Percentiles rank a stretch among this genome's conserved stretches.
Evolutionary conservation across 1,139 yeast species (phyloP).

Genomic region (Casaregolazyma lundiana): DNA sequence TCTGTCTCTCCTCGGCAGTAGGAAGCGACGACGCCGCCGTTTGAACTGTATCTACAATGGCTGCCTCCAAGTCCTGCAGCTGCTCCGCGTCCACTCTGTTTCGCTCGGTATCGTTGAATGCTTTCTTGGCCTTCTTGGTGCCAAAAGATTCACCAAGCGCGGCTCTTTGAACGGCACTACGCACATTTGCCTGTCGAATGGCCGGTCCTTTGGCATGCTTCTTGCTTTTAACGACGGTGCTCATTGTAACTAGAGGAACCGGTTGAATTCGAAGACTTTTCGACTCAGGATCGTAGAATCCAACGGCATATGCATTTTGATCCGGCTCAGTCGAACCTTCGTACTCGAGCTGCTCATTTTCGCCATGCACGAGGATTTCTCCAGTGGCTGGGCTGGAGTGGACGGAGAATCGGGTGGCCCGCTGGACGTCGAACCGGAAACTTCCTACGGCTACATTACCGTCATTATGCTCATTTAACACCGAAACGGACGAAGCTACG

Average conservation of each 20-base stretch:
- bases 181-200: slow-evolving; percentile 39
- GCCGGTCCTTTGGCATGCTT: slow-evolving; percentile 52
- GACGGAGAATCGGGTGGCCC: slow-evolving; percentile 60
- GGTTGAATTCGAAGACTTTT: slow-evolving; percentile 58
- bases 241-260: slow-evolving; percentile 53
- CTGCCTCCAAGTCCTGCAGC: slow-evolving; percentile 67
- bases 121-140: slow-evolving; percentile 92
- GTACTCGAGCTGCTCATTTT: slow-evolving; percentile 66
- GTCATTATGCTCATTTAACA: slow-evolving; percentile 2
- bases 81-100: slow-evolving; percentile 83
- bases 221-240: slow-evolving; percentile 38
- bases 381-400: slow-evolving; percentile 48
- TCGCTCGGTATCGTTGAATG: slow-evolving; percentile 72
- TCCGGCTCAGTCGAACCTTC: slow-evolving; percentile 54
- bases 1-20: slow-evolving; percentile 53
- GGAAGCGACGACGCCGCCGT: slow-evolving; percentile 70
- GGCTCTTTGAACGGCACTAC: slow-evolving; percentile 59
- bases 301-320: slow-evolving; percentile 48
- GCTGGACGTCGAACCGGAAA: slow-evolving; percentile 69
- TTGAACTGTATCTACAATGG: slow-evolving; percentile 76
- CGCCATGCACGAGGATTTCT: slow-evolving; percentile 65
- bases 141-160: slow-evolving; percentile 95
- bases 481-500: slow-evolving; percentile 2
- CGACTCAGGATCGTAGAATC: slow-evolving; percentile 60
- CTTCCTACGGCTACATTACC: slow-evolving; percentile 39